Conservation (phyloP, 148 eudicot genomes). For the Cornus suecica region DNA sequence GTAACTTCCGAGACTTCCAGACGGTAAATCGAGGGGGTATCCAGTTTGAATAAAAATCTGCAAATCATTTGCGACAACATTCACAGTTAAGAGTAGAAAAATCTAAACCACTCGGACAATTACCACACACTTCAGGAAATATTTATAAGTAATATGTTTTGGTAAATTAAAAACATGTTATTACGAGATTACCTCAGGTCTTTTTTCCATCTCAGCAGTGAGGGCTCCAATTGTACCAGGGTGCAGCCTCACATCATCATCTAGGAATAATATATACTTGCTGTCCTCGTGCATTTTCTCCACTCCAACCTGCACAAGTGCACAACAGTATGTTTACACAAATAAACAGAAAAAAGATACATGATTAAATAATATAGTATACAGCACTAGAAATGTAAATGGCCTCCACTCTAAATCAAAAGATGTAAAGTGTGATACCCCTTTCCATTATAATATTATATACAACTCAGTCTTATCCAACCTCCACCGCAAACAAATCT, state of each 20-base stretch:
- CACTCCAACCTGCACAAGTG: slow-evolving; percentile 69
- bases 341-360: too few species aligned
- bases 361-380: background rate
- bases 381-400: background rate
- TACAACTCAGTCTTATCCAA: background rate
- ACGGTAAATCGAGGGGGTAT: slow-evolving; percentile 95
- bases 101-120: background rate
- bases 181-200: slow-evolving; percentile 61
- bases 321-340: background rate
- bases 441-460: background rate
- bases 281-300: slow-evolving; percentile 91
- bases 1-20: slow-evolving; percentile 98
- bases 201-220: slow-evolving; percentile 89
- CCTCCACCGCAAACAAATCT: background rate
- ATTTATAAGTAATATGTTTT: background rate
- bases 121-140: background rate
- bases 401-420: background rate
- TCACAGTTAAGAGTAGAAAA: slow-evolving; percentile 6
- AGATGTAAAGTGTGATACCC: background rate
- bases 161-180: slow-evolving; percentile 3
- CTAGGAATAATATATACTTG: slow-evolving; percentile 92
- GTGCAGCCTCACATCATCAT: slow-evolving; percentile 96
- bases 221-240: slow-evolving; percentile 98
- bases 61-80: slow-evolving; percentile 18
- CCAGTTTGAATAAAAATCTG: slow-evolving; percentile 99